Evolutionary conservation across 1,284 basidiomycete genomes (phyloP).

Genomic region (Rhodofomes roseus): DNA sequence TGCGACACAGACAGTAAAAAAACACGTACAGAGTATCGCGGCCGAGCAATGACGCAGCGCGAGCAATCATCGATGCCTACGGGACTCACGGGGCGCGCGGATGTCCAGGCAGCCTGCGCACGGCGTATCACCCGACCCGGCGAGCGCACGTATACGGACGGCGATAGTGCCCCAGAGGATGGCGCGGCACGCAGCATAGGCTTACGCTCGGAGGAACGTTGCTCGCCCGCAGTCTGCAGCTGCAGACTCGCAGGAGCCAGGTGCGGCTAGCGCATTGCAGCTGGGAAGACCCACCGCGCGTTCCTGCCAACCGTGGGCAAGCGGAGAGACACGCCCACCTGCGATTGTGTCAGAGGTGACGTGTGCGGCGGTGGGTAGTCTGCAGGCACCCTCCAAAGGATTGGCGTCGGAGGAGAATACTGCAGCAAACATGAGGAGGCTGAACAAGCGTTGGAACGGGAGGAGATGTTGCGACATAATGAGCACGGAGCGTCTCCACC

Average conservation of each 20-base stretch:
- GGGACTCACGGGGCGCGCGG: background rate
- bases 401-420: no score
- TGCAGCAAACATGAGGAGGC: background rate
- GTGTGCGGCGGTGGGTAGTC: background rate
- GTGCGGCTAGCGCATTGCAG: background rate
- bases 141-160: background rate
- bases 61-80: background rate
- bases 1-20: background rate
- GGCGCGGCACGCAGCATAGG: background rate
- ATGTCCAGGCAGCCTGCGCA: background rate
- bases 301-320: background rate
- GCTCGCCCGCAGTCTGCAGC: background rate
- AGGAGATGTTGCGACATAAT: background rate
- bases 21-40: background rate
- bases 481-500: background rate
- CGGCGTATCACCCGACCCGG: background rate
- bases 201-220: background rate
- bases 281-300: background rate
- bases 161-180: background rate
- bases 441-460: background rate
- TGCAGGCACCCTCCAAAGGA: background rate
- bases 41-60: background rate
- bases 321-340: background rate
- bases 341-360: background rate
- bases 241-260: background rate